Evolutionary conservation across 2,329 filamentous ascomycete genomes (phyloP).

Genomic region (Chaetomiaceae sp.): DNA sequence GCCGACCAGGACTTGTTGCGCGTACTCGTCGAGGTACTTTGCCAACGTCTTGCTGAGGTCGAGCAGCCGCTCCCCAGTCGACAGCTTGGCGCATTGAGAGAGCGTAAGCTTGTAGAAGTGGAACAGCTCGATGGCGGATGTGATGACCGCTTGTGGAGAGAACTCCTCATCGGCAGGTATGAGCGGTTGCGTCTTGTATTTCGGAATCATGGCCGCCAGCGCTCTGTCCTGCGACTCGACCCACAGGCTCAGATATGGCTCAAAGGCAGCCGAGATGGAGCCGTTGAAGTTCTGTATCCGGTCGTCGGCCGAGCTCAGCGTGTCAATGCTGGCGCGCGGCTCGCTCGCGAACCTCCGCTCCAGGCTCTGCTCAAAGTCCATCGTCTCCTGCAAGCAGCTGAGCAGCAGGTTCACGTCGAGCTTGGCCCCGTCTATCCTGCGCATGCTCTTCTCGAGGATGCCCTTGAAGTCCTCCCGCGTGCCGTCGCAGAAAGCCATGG

Average conservation of each 20-base stretch:
- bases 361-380: constrained; percentile 92
- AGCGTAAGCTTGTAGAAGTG: constrained; percentile 92
- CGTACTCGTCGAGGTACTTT: constrained; percentile 93
- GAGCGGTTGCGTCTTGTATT: constrained; percentile 78
- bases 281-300: constrained; percentile 76
- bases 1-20: constrained; percentile 81
- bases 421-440: constrained; percentile 68
- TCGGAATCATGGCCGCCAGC: constrained; percentile 76
- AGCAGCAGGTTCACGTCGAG: constrained; percentile 87
- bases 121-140: constrained; percentile 93
- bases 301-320: constrained; percentile 73
- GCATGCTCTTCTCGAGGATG: constrained; percentile 83
- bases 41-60: constrained; percentile 82
- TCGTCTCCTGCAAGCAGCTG: constrained; percentile 86
- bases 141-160: constrained; percentile 79
- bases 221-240: constrained; percentile 94
- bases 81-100: constrained; percentile 93
- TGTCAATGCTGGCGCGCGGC: constrained; percentile 81
- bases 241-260: constrained; percentile 95
- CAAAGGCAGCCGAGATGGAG: constrained; percentile 92
- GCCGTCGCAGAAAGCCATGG: constrained; percentile 90
- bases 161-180: constrained; percentile 87
- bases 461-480: constrained; percentile 93
- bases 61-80: constrained; percentile 79
- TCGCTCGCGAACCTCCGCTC: constrained; percentile 76